Evolutionary conservation across 352 stramenopile genomes (phyloP).

Genomic region (Globisporangium canariense): DNA sequence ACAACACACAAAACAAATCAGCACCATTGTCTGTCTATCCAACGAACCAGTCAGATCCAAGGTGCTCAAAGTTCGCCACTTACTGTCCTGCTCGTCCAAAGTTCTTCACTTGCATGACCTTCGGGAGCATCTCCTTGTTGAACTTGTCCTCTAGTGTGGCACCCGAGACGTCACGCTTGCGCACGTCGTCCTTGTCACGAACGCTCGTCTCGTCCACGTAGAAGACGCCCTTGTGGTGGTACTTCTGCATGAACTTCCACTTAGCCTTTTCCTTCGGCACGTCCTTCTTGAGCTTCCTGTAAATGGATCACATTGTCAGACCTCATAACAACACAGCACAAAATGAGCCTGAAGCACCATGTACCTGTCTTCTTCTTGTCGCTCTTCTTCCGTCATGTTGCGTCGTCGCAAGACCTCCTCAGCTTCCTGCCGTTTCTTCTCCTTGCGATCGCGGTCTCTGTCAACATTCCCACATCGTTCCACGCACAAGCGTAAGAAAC

Average conservation of each 20-base stretch:
- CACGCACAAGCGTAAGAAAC: neutral
- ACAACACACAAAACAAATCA: neutral
- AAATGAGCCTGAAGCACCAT: conserved; percentile 24
- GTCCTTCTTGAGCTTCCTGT: conserved; percentile 81
- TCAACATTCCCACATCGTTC: neutral
- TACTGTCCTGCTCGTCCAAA: conserved; percentile 95
- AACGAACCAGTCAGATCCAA: neutral
- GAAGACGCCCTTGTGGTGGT: conserved; percentile 98
- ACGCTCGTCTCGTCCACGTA: conserved; percentile 96
- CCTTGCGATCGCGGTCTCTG: conserved; percentile 81
- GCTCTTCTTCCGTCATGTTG: conserved; percentile 96
- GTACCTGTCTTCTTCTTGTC: conserved; percentile 85
- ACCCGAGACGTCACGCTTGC: conserved; percentile 85
- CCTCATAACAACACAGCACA: neutral
- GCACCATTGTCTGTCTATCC: neutral
- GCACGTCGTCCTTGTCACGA: conserved; percentile 86
- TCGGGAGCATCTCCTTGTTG: conserved; percentile 91
- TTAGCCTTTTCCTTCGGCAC: conserved; percentile 81
- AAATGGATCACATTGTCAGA: neutral
- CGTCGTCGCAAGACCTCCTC: conserved; percentile 84
- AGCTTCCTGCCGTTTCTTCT: conserved; percentile 78
- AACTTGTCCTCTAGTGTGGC: conserved; percentile 93
- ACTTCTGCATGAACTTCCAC: conserved; percentile 96
- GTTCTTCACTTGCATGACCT: conserved; percentile 98
- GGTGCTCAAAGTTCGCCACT: conserved; percentile 8